Evolutionary conservation across 2,329 filamentous ascomycete genomes (phyloP).

Genomic region (Neofusicoccum umdonicola): DNA sequence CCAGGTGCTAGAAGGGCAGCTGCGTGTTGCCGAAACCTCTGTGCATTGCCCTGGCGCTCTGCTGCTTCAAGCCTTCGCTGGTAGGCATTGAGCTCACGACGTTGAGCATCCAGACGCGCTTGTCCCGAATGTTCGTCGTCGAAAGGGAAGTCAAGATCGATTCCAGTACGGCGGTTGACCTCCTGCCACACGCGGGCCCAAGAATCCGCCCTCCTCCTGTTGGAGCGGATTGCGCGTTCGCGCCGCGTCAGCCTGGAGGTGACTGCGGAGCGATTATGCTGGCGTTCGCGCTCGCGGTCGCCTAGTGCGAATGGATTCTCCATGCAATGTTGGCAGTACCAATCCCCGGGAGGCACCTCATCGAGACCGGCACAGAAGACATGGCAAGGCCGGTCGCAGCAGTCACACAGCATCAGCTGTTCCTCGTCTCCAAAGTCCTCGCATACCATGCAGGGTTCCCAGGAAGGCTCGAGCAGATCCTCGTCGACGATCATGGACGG

Average conservation of each 20-base stretch:
- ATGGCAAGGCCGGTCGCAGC: conserved; percentile 86
- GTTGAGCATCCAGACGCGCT: conserved; percentile 34
- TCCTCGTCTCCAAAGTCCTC: conserved; percentile 77
- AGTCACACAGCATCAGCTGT: conserved; percentile 83
- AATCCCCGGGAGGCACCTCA: conserved; percentile 70
- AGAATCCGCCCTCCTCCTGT: conserved; percentile 30
- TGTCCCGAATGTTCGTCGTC: conserved; percentile 58
- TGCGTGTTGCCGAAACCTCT: conserved; percentile 69
- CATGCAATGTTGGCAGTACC: conserved; percentile 86
- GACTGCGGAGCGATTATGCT: conserved; percentile 29
- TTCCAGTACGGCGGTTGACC: conserved; percentile 73
- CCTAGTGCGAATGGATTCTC: conserved; percentile 38
- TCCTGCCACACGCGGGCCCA: conserved; percentile 85
- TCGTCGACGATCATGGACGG: conserved; percentile 72
- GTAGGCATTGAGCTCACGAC: conserved; percentile 68
- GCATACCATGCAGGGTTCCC: conserved; percentile 79
- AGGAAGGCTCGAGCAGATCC: conserved; percentile 53
- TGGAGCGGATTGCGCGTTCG: conserved; percentile 15
- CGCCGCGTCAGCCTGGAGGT: conserved; percentile 29
- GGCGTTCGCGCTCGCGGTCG: conserved; percentile 26
- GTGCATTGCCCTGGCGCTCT: conserved; percentile 70
- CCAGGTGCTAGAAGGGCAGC: conserved; percentile 55
- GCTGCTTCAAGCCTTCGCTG: conserved; percentile 81
- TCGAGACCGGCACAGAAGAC: conserved; percentile 87
- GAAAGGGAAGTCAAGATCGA: conserved; percentile 84